Conservation (phyloP, 371 early-diverging fungal genomes). For the Apophysomyces elegans region DNA sequence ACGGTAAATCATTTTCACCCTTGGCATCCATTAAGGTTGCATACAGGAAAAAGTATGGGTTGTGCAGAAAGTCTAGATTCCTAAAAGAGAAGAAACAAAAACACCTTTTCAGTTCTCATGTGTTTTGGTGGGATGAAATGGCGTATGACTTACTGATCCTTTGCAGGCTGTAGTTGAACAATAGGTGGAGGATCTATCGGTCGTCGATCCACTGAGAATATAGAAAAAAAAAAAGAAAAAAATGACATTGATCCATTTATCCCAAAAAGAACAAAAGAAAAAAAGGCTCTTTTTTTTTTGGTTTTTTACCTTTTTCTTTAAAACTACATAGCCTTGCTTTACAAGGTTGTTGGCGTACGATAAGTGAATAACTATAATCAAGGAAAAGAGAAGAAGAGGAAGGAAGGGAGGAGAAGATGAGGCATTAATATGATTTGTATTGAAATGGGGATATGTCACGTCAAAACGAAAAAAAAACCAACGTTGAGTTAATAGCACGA, state of each 20-base stretch:
- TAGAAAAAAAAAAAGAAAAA: no score
- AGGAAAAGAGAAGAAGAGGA: not conserved
- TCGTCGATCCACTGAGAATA: slow-evolving; percentile 46
- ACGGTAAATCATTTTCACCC: slow-evolving; percentile 32
- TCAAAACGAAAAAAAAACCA: not conserved
- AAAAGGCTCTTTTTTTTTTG: no score
- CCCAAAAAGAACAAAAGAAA: not conserved
- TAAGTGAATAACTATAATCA: slow-evolving; percentile 15
- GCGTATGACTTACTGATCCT: slow-evolving; percentile 22
- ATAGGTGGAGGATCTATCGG: slow-evolving; percentile 57
- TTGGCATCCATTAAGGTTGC: slow-evolving; percentile 35
- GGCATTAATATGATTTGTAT: not conserved
- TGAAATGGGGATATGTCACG: not conserved
- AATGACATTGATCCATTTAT: not conserved
- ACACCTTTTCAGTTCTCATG: no score
- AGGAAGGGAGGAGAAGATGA: slow-evolving; percentile 1
- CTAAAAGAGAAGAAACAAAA: not conserved
- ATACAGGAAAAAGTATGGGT: slow-evolving; percentile 46
- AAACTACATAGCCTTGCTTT: slow-evolving; percentile 61
- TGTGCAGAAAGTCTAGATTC: slow-evolving; percentile 25
- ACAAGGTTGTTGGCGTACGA: slow-evolving; percentile 56
- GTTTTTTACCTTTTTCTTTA: slow-evolving; percentile 52
- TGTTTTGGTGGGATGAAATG: not conserved
- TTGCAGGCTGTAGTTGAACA: slow-evolving; percentile 33
- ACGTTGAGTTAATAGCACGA: not conserved